Base-by-base conservation (phyloP, 495 filamentous ascomycete genomes). In the Daldinia loculata region DNA sequence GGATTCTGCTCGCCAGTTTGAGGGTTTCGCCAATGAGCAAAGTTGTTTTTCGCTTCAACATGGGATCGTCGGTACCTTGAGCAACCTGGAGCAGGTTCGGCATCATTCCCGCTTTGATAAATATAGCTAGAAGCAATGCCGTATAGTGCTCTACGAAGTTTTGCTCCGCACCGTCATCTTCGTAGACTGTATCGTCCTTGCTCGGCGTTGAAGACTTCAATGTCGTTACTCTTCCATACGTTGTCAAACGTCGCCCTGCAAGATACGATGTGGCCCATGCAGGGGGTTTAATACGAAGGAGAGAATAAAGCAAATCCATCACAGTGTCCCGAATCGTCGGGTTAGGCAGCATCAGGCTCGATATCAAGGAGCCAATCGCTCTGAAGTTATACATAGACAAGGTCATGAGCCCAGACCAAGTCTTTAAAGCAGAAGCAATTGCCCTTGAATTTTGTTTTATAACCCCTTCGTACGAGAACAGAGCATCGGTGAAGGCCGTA, bases 261-360 rank as follows among this genome's bases (percentile, higher is more conserved):
- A 99, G 86, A 75, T 97, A 99, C 19, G 93, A 96, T 0, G 93
- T 93, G 27, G 95, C 95, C 96, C 96, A 99, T 0, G 93, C 95
- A 6, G 95, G 95, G 22, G 94, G 89, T 74, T 97, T 98, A 76
- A 99, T 97, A 48, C 93, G 89, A 66, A 99, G 84, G 24, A 98
- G 88, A 63, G 94, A 93, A 77, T 95, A 97, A 45, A 99, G 80
- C 6, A 99, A 82, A 72, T 98, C 95, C 69, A 98, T 82, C 48
- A 98, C 82, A 7, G 81, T 91, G 81, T 84, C 91, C 73, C 83
- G 88, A 75, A 90, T 84, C n/a, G 85, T 82, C 2, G 89, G 82
- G 51, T 87, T 87, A 12, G 91, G 88, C 56, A 94, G 89, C 60
- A 93, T 88, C 65, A 97, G 84, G 34, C 92, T 93, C 11, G 89